Evolutionary conservation across 495 filamentous ascomycete species (phyloP), one percentile per base, ranked within the genome.

Genomic region (Penicillium egyptiacum): DNA sequence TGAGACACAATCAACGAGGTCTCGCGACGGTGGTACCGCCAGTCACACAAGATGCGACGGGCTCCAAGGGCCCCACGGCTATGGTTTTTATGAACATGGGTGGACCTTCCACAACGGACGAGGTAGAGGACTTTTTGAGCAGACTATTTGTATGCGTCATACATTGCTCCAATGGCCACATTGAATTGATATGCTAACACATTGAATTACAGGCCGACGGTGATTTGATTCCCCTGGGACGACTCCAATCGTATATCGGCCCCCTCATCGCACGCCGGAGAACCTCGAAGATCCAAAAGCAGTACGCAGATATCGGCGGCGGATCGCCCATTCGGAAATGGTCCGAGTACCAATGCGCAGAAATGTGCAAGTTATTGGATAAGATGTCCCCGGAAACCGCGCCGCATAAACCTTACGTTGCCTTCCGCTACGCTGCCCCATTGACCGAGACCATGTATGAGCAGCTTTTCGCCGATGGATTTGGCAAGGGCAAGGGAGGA

Each of bases 1-100:
- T 71, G 44, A 61, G 57, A 57, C 65, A 55, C 42, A 50, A 65
- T 40, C 70, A 63, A 35, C 61, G 65, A 62, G 65, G 68, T n/a
- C 65, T 90, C 49, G 88, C 89, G 19, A 90, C 86, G 28, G 80
- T 84, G 26, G 81, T 81, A 0, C 88, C 88, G 4, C 89, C 92
- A 4, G 88, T 91, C 5, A 90, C 86, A 5, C 88, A 91, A 66
- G 78, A 88, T 82, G 67, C 75, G 3, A 79, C 78, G 2, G 75
- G 82, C 14, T 79, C 83, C 0, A 83, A 86, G 67, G 86, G 86
- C 1, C 86, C 86, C 5, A 99, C 95, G 0, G 95, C 95, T 39
- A 96, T 99, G 83, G 93, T 99, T 6, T 96, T 99, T 59, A 82
- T 99, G 71, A 99, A 99, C 75, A 99, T 99, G 95, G 95, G 95